A percentile compares a stretch with the other conserved stretches of the same genome.
phyloP scores from a whole-genome alignment of 2,329 filamentous ascomycete species.

The Xylariomycetidae sp. region DNA sequence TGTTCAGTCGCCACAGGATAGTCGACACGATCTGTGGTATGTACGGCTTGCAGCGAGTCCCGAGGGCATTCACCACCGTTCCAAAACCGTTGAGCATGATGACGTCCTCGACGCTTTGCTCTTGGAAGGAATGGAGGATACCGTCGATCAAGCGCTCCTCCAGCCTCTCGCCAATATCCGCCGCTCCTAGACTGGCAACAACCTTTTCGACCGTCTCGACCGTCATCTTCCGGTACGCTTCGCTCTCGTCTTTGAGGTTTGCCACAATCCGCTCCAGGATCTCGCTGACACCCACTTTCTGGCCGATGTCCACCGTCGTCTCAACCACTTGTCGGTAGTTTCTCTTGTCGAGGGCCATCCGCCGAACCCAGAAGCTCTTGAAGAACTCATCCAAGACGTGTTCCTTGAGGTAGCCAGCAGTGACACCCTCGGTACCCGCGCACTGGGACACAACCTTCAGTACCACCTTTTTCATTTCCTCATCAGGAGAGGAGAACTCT shows the following conservation, averaged over 20 bases:
- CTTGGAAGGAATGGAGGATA: conserved; percentile 93
- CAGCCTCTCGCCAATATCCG: conserved; percentile 85
- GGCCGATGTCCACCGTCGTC: conserved; percentile 91
- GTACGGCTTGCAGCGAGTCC: conserved; percentile 91
- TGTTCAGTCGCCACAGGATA: conserved; percentile 93
- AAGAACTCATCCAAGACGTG: conserved; percentile 95
- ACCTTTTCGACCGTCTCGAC: conserved; percentile 97
- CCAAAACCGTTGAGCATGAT: conserved; percentile 97
- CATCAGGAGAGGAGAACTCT: conserved; percentile 93
- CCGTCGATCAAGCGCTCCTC: conserved; percentile 94
- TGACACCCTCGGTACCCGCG: conserved; percentile 89
- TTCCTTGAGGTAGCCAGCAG: conserved; percentile 89
- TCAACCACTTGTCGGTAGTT: conserved; percentile 98
- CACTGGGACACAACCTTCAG: conserved; percentile 96
- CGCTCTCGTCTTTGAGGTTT: conserved; percentile 96
- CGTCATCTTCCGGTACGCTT: conserved; percentile 98
- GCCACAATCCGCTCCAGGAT: conserved; percentile 89
- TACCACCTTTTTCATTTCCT: conserved; percentile 99
- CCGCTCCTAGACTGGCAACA: conserved; percentile 84
- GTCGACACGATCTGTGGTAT: conserved; percentile 95
- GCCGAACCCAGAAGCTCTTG: conserved; percentile 95
- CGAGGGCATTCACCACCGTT: conserved; percentile 92
- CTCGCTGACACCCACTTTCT: conserved; percentile 96
- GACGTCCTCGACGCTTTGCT: conserved; percentile 93
- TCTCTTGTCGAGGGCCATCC: conserved; percentile 95